Base-by-base conservation (phyloP, 2,329 filamentous ascomycete species). In the Claviceps citrina region DNA sequence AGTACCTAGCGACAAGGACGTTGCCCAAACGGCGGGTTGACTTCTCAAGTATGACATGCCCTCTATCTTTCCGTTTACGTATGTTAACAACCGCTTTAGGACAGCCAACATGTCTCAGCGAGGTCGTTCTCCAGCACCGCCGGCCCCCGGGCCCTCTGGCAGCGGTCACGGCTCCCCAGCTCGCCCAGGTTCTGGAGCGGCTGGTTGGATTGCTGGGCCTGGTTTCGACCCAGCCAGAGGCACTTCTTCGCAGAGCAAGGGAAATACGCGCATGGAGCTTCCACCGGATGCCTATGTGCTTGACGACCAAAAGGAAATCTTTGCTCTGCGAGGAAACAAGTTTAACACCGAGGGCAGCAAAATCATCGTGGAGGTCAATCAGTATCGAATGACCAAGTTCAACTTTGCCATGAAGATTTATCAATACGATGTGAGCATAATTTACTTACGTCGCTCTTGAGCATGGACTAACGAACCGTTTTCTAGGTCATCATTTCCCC, bases 371-470 rank as follows among this genome's bases (percentile, higher is more conserved):
- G 58, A 67, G 0, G 61, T 93, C 28, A 96, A 96, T 55, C 77
- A 84, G 9, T 93, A 79, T 59, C 69, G 76, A 0, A 78, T 95
- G 40, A 60, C 56, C 0, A 60, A 64, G 8, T 74, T 78, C 30
- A 53, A 62, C 41, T 76, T 76, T 0, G 66, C 58, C 2, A 70
- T 66, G 10, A 71, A 73, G 0, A 73, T 95, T 18, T 78, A 78
- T 46, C 87, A 95, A 54, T 96, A 89, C 50, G 85, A 94, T 62
- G 83, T 87, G 63, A 70, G 81, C 70, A 38, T 10, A 12, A 12
- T 4, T 13, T 5, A 25, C 16, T 24, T 33, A 2, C 16, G 7
- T 3, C 9, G 7, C 3, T 7, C 13, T 8, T 25, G 4, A 24
- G 27, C 10, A 9, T 22, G 7, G 9, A 9, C 33, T 36, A 13